Base-by-base conservation (phyloP, 2,329 filamentous ascomycete species). In the Diaporthe nobilis region DNA sequence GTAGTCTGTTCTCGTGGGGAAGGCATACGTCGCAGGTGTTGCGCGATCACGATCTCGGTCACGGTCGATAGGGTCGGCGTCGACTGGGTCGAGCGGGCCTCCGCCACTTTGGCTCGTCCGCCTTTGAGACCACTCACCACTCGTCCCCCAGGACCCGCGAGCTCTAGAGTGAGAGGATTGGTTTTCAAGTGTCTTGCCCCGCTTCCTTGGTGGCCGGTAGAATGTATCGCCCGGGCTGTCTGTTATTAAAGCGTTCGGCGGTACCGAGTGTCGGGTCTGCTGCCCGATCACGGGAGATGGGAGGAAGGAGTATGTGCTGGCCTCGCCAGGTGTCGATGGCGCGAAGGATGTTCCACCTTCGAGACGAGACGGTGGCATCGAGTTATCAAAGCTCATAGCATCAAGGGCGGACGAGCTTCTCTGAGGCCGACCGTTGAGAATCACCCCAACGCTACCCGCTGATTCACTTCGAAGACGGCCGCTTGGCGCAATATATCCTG, bases 131-230 rank as follows among this genome's bases (percentile, higher is more conserved):
- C 83, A 80, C 58, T 87, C 85, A 20, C 83, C 81, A 71, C 83
- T 85, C 15, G 67, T 75, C 6, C 80, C 81, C 77, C 84, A 81
- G 1, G 86, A 85, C 17, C 79, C 83, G 15, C 82, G 84, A 10
- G 82, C 79, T 65, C 81, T 82, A 49, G 84, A 80, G 2, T 81
- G 79, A 1, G 85, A 83, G 13, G 82, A 82, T 91, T 84, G 0
- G 91, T 94, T 71, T 37, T 92, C 82, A 2, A 82, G 3, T 1
- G 83, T 83, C 6, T 77, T 73, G 6, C 81, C 79, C 44, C 83
- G 80, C 53, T 93, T 90, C 78, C 96, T 89, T 22, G 96, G 96
- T 25, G 95, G 95, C 65, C 96, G 93, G 82, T 98, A 98, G 81
- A 97, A 98, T 0, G 95, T 95, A 82, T 98, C 95, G 2, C 90